These are phyloP conservation scores for Stentor coeruleus DNA, from an alignment of 73 alveolate genomes.

Conservation along the genomic window DNA sequence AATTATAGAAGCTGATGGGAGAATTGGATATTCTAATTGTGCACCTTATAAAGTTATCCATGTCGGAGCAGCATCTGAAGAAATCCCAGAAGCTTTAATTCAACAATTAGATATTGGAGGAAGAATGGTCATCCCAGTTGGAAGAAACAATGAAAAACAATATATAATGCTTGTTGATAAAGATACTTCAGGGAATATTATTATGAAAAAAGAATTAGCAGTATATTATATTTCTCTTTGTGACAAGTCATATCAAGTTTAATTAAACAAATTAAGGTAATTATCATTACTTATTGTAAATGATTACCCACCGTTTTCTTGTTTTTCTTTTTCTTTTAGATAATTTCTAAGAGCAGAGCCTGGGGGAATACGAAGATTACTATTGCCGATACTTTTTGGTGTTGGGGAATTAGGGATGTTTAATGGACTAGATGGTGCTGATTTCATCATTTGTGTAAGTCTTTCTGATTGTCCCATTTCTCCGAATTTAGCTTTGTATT, in stretches of 20 bases:
- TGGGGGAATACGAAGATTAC: neutral
- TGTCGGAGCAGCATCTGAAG: constrained; percentile 89
- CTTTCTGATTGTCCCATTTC: neutral
- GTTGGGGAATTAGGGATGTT: neutral
- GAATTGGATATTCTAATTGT: constrained; percentile 61
- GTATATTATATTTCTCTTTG: constrained; percentile 75
- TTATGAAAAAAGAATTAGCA: constrained; percentile 32
- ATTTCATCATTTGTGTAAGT: neutral
- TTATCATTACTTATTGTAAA: too few species aligned
- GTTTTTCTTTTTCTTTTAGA: neutral
- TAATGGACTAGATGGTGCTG: neutral
- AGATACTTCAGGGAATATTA: constrained; percentile 56
- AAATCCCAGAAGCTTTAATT: constrained; percentile 63
- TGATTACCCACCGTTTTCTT: too few species aligned
- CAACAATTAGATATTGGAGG: constrained; percentile 76
- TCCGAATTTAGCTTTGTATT: neutral
- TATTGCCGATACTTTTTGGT: neutral
- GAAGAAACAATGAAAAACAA: constrained; percentile 47
- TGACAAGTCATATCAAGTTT: too few species aligned
- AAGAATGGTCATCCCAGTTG: constrained; percentile 80
- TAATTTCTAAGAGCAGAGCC: neutral
- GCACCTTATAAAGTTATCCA: constrained; percentile 92
- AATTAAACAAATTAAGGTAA: too few species aligned
- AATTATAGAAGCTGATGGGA: constrained; percentile 74
- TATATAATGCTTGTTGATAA: constrained; percentile 50